A percentile compares a stretch with the other conserved stretches of the same genome.
These are phyloP conservation scores for Marvania coccoides DNA, from an alignment of 139 green algal genomes.

Conservation along the genomic window DNA sequence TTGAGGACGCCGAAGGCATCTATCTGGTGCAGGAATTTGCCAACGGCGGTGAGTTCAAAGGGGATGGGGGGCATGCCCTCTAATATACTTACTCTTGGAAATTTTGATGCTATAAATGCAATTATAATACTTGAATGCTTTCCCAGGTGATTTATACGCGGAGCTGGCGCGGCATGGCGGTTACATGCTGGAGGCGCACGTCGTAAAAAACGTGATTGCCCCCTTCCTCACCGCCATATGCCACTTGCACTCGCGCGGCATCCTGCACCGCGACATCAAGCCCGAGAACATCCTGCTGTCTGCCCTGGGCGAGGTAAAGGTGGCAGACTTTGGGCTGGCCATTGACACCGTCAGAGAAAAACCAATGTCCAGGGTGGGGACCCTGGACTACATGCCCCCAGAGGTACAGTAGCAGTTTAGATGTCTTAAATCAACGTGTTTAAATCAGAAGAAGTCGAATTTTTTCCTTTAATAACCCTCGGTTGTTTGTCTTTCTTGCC, in stretches of 20 bases:
- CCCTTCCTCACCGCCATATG: slow-evolving; percentile 56
- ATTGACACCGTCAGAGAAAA: slow-evolving; percentile 42
- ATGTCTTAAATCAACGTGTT: neutral
- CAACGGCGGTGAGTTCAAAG: slow-evolving; percentile 46
- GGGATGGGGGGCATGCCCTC: no score
- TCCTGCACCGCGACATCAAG: slow-evolving; percentile 62
- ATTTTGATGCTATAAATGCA: neutral
- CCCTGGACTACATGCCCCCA: slow-evolving; percentile 34
- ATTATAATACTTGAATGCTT: neutral
- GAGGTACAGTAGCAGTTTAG: slow-evolving; percentile 1
- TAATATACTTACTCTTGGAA: no score
- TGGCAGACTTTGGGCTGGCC: slow-evolving; percentile 64
- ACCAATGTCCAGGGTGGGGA: slow-evolving; percentile 49
- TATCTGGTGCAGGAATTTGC: slow-evolving; percentile 82
- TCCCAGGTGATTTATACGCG: slow-evolving; percentile 33
- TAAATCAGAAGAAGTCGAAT: neutral
- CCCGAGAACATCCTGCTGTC: slow-evolving; percentile 77
- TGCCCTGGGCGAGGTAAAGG: neutral
- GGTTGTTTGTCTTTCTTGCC: neutral
- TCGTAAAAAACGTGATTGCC: slow-evolving; percentile 39
- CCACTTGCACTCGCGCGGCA: slow-evolving; percentile 54
- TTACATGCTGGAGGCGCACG: slow-evolving; percentile 48
- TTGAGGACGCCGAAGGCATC: slow-evolving; percentile 69
- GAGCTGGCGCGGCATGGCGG: slow-evolving; percentile 57
- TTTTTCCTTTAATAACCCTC: neutral